A percentile compares a stretch with the other conserved stretches of the same genome.
Evolutionary conservation across 345 rosid species (phyloP).

Genomic region (Corymbia maculata): DNA sequence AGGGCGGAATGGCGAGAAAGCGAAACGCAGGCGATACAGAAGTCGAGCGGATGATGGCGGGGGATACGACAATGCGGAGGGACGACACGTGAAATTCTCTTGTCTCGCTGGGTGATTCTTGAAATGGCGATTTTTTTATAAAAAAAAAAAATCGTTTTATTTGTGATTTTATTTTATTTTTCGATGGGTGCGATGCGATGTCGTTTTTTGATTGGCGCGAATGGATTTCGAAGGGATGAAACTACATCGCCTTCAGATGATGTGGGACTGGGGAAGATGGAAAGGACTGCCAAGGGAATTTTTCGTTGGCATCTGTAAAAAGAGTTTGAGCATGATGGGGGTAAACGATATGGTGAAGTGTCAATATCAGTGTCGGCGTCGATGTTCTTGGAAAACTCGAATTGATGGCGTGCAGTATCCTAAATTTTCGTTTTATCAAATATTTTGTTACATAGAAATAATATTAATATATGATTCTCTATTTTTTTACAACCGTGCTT

Average conservation of each 20-base stretch:
- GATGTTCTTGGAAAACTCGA: not conserved
- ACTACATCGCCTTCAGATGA: not conserved
- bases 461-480: no score
- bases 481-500: no score
- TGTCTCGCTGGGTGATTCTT: not conserved
- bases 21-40: not conserved
- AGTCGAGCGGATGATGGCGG: not conserved
- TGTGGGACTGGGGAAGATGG: not conserved
- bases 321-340: not conserved
- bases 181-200: not conserved
- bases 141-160: no score
- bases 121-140: not conserved
- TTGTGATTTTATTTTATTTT: not conserved
- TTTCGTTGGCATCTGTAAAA: not conserved
- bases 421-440: not conserved
- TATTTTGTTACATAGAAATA: rapidly evolving
- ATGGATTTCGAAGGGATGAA: not conserved
- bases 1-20: slow-evolving; percentile 7
- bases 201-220: not conserved
- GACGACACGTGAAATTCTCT: not conserved
- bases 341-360: not conserved
- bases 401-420: rapidly evolving
- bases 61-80: not conserved
- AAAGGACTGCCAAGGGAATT: not conserved
- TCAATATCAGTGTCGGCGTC: not conserved